Percentiles rank a stretch among this genome's conserved stretches.
phyloP scores from a whole-genome alignment of 208 protist species.

The Leptomonas seymouri region DNA sequence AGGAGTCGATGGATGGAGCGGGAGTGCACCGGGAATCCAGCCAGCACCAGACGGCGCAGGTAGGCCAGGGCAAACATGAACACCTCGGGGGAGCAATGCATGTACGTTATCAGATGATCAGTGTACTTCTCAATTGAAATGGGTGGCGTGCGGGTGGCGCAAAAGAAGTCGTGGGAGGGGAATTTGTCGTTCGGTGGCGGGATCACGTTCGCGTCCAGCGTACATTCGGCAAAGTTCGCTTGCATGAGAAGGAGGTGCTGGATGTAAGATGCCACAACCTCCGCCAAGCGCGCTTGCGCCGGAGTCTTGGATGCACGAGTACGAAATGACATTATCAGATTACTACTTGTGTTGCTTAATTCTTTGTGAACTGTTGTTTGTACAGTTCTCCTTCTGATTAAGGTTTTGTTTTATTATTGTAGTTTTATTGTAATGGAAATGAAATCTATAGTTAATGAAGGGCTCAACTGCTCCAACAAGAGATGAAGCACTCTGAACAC shows the following conservation, averaged over 20 bases:
- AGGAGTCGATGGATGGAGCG: constrained; percentile 80
- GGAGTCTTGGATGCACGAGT: constrained; percentile 28
- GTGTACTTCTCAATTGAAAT: constrained; percentile 57
- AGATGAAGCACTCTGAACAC: neutral
- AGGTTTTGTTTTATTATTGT: neutral
- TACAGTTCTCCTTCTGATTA: neutral
- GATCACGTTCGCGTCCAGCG: constrained; percentile 2
- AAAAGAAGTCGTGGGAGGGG: constrained; percentile 55
- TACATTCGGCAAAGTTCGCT: constrained; percentile 5
- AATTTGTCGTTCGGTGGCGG: constrained; percentile 29
- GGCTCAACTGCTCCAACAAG: neutral
- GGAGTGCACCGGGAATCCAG: constrained; percentile 44
- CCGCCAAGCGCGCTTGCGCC: constrained; percentile 41
- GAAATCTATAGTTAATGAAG: neutral
- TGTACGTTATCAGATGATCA: constrained; percentile 51
- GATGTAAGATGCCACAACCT: constrained; percentile 40
- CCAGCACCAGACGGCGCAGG: constrained; percentile 39
- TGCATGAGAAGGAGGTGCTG: constrained; percentile 44
- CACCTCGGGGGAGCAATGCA: constrained; percentile 47
- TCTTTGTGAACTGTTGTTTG: neutral
- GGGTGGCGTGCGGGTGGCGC: constrained; percentile 37
- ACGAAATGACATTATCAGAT: constrained; percentile 20
- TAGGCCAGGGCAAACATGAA: constrained; percentile 60
- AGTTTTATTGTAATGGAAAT: neutral
- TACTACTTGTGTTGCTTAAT: neutral